Conservation (phyloP, 2,329 filamentous ascomycete genomes). For the Ascochyta lentis region DNA sequence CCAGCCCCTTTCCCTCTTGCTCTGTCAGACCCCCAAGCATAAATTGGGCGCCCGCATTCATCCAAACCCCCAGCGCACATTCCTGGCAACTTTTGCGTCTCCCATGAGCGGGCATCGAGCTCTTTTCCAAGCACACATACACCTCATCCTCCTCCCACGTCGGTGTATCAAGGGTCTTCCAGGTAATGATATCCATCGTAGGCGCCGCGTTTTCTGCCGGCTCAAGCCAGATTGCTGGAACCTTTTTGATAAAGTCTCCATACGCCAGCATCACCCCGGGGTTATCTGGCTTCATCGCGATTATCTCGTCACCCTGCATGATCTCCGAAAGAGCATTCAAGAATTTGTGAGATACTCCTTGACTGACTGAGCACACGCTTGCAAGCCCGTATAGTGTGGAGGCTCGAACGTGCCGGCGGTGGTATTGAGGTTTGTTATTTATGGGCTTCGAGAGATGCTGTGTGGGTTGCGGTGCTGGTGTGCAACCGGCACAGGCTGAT, state of each 20-base stretch:
- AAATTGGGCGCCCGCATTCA: not conserved
- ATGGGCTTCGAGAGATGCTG: not conserved
- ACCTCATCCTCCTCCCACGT: not conserved
- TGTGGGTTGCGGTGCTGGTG: not conserved
- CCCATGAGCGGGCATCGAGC: not conserved
- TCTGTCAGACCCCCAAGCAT: not conserved
- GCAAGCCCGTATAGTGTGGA: not conserved
- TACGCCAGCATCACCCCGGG: not conserved
- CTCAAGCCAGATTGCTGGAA: not conserved
- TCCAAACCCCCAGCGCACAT: not conserved
- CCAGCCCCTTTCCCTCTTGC: not conserved
- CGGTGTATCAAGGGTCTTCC: not conserved
- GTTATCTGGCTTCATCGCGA: not conserved
- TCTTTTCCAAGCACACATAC: not conserved
- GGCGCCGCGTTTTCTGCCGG: not conserved
- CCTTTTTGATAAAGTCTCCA: not conserved
- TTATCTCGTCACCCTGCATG: not conserved
- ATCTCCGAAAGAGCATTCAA: not conserved
- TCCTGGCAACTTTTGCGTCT: not conserved
- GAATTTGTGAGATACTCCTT: not conserved
- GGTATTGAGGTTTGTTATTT: not conserved
- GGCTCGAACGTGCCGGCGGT: not conserved
- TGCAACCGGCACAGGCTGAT: not conserved
- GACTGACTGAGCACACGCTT: not conserved
- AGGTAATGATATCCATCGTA: not conserved